Evolutionary conservation across 352 stramenopile genomes (phyloP).

Genomic region (Globisporangium viniferum): DNA sequence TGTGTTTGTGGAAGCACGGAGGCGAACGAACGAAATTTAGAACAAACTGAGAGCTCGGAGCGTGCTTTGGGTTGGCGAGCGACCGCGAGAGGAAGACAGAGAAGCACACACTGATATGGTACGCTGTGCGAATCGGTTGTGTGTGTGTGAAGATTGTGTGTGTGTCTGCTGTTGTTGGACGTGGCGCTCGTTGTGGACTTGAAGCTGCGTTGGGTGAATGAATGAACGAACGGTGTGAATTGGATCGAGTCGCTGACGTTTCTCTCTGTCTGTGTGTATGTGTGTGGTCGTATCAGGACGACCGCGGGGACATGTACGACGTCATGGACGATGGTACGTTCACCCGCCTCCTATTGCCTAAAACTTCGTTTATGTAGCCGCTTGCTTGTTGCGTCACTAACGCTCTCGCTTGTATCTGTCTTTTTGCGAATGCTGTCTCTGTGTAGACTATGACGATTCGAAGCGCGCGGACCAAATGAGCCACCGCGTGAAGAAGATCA

Average conservation of each 20-base stretch:
- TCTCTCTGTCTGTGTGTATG: background rate
- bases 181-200: background rate
- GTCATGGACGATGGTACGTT: slow-evolving; percentile 39
- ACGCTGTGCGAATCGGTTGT: background rate
- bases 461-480: slow-evolving; percentile 30
- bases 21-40: background rate
- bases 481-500: slow-evolving; percentile 42
- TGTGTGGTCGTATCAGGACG: slow-evolving; percentile 25
- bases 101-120: background rate
- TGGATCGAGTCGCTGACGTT: background rate
- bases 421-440: background rate
- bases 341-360: background rate
- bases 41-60: background rate
- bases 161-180: too few species aligned
- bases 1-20: background rate
- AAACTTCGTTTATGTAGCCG: too few species aligned
- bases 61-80: background rate
- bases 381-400: slow-evolving; percentile 3
- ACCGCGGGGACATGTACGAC: slow-evolving; percentile 42
- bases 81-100: background rate
- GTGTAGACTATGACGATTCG: slow-evolving; percentile 30
- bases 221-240: background rate
- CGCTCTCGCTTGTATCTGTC: background rate
- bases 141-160: background rate
- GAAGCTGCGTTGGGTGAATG: background rate